These are phyloP conservation scores for Pyrrhoderma noxium DNA, from an alignment of 1,284 basidiomycete species.

Conservation along the genomic window DNA sequence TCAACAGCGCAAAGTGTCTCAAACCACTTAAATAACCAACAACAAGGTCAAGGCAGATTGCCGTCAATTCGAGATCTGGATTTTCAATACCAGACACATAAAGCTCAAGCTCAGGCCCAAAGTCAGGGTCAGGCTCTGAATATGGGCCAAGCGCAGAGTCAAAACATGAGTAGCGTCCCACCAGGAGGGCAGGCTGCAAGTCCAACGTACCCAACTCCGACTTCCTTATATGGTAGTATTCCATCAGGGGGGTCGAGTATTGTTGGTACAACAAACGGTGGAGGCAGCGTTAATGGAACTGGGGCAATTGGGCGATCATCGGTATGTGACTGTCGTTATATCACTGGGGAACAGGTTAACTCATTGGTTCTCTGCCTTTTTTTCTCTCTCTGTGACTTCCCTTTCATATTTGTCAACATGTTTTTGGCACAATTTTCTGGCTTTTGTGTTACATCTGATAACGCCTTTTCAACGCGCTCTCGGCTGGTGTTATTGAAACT, in stretches of 20 bases:
- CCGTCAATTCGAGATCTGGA: constrained; percentile 19
- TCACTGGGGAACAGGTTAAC: too few relatives aligned
- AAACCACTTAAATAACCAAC: constrained; percentile 4
- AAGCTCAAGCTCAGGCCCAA: constrained; percentile 13
- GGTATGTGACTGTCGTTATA: too few relatives aligned
- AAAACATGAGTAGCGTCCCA: constrained; percentile 4
- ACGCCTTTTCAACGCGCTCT: too few relatives aligned
- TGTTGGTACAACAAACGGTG: neutral
- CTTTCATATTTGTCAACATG: too few relatives aligned
- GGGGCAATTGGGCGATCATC: neutral
- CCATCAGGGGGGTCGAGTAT: constrained; percentile 4
- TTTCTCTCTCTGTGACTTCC: too few relatives aligned
- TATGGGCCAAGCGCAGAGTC: neutral
- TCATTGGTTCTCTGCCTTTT: too few relatives aligned
- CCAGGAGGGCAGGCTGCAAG: constrained; percentile 17
- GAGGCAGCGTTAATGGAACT: neutral
- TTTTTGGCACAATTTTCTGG: too few relatives aligned
- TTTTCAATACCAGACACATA: constrained; percentile 17
- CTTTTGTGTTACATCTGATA: too few relatives aligned
- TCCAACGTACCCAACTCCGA: constrained; percentile 18
- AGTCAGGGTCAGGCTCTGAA: neutral
- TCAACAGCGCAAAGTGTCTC: too few relatives aligned
- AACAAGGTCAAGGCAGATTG: constrained; percentile 22
- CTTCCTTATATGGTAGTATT: constrained; percentile 15
- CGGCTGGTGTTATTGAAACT: too few relatives aligned